Evolutionary conservation across 768 basidiomycete genomes (phyloP).

Genomic region (Boletellus sp.): DNA sequence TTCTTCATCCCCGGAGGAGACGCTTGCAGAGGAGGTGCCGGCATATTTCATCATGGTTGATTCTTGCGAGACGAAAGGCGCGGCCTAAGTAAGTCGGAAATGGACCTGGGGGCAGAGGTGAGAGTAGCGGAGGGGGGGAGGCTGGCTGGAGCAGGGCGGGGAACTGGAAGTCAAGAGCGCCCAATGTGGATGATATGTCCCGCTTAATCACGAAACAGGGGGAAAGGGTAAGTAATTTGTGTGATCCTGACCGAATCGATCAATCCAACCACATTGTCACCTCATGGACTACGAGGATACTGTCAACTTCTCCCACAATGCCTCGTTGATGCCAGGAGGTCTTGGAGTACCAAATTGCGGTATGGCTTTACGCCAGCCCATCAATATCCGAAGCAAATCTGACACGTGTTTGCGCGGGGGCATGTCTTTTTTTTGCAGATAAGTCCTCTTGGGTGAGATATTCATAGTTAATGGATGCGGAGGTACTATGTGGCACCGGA

Average conservation of each 20-base stretch:
- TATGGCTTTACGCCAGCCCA: background rate
- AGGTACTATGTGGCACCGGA: background rate
- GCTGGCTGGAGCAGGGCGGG: background rate
- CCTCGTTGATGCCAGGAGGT: slow-evolving; percentile 20
- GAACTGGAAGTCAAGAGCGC: background rate
- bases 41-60: slow-evolving; percentile 3
- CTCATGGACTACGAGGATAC: background rate
- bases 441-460: background rate
- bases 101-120: background rate
- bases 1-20: background rate
- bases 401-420: background rate
- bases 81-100: background rate
- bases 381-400: background rate
- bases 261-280: slow-evolving; percentile 7
- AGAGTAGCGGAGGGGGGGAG: background rate
- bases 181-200: slow-evolving; percentile 8
- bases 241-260: slow-evolving; percentile 6
- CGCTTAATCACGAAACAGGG: background rate
- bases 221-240: background rate
- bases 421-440: background rate
- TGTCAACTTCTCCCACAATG: slow-evolving; percentile 1
- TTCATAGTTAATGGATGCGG: background rate
- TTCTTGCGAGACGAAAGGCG: background rate
- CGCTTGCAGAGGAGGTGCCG: background rate
- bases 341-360: slow-evolving; percentile 1